Conservation (phyloP, 345 rosid genomes). For the Fremontodendron californicum region DNA sequence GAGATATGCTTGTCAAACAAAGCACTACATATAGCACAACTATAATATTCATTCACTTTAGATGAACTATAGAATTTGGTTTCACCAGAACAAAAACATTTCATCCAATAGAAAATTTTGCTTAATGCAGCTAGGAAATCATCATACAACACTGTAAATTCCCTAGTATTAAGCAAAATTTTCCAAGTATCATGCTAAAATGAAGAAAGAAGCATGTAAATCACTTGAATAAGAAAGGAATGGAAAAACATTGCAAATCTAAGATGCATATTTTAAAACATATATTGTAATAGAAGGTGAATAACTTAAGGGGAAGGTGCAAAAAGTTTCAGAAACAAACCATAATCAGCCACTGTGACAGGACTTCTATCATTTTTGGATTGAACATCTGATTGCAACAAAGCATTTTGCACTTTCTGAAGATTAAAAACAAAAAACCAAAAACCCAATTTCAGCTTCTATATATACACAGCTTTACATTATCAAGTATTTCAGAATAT, state of each 20-base stretch:
- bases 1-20: background rate
- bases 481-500: background rate
- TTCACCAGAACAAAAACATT: background rate
- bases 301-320: background rate
- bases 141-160: background rate
- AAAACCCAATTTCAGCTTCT: conserved; percentile 8
- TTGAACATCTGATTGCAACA: conserved; percentile 85
- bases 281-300: background rate
- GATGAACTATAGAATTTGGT: background rate
- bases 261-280: background rate
- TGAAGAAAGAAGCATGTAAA: background rate
- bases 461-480: background rate
- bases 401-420: conserved; percentile 83
- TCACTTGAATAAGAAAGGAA: background rate
- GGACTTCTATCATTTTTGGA: conserved; percentile 83
- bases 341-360: conserved; percentile 96
- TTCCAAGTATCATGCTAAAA: background rate
- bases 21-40: background rate
- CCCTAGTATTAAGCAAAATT: background rate
- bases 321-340: conserved; percentile 35
- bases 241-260: background rate
- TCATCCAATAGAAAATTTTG: background rate
- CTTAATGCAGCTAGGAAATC: background rate
- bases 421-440: conserved; percentile 11
- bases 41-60: background rate